Percentiles rank a stretch among this genome's conserved stretches.
Conservation (phyloP, 129 eudicot species). For the Flaveria trinervia region DNA sequence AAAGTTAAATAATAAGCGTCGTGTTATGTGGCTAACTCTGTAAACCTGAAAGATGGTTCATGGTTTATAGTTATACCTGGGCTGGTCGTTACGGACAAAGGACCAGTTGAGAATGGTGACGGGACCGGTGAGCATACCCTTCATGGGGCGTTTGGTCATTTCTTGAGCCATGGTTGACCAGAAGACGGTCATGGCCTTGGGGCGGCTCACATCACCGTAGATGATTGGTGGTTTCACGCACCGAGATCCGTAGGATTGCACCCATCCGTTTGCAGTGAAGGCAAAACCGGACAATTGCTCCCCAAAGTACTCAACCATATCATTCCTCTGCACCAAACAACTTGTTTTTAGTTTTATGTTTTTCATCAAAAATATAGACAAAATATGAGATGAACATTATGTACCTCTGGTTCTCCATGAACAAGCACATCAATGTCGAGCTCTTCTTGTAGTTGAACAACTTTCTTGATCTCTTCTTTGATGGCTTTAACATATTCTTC, state of each 20-base stretch:
- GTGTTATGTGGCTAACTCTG: neutral
- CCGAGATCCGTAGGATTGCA: no score
- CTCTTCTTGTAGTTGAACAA: no score
- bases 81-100: slow-evolving; percentile 65
- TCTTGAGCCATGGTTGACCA: slow-evolving; percentile 71
- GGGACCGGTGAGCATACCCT: slow-evolving; percentile 83
- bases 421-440: no score
- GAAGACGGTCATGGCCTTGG: slow-evolving; percentile 69
- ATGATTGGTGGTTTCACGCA: no score
- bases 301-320: slow-evolving; percentile 98
- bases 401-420: no score
- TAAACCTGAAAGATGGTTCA: neutral
- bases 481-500: no score
- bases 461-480: no score
- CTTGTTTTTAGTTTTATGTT: no score
- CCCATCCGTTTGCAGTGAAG: slow-evolving; percentile 84
- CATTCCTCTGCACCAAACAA: slow-evolving; percentile 79
- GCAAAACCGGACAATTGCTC: slow-evolving; percentile 97
- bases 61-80: slow-evolving; percentile 41
- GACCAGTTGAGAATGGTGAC: slow-evolving; percentile 81
- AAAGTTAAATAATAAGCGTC: neutral
- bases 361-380: no score
- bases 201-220: no score
- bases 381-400: no score
- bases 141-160: slow-evolving; percentile 74